Base-by-base conservation (phyloP, 306 rosid species). In the Vicia sativa region DNA sequence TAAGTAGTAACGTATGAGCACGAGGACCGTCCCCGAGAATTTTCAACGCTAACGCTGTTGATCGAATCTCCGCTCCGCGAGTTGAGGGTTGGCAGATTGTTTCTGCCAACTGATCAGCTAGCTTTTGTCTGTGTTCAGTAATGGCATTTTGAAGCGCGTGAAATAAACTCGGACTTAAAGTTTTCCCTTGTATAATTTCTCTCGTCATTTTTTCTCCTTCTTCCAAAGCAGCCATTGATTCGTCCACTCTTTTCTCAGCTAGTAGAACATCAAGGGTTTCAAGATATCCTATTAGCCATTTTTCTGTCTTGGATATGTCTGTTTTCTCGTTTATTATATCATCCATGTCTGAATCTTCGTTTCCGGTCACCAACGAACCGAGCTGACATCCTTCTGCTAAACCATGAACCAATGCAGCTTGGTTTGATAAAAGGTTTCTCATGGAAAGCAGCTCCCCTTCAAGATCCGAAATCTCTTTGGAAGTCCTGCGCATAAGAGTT, bases 1-100 rank as follows among this genome's bases (percentile, higher is more conserved):
- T 69, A 2, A 93, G 89, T 16, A 93, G 76, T 79, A 90, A 67
- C 7, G 81, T 76, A 64, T 90, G 97, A 1, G 97, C 89, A 7
- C 88, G 96, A 23, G 96, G 77, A 31, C 98, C 98, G 10, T 93
- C 97, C 11, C 98, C 97, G 0, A 93, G 95, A 25, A 62, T 80
- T 72, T 88, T 86, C 69, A 93, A 74, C 37, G 93, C 85, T 39
- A 71, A 21, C 3, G 82, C 89, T 0, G 90, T 78, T 39, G 87
- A 71, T 21, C 95, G 90, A 65, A 87, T 85, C 84, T 86, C 98
- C 14, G 71, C 65, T 0, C 83, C 78, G 0, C 82, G 77, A 25
- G 89, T 83, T 13, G 91, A 90, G 71, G 91, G 81, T 34, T 85
- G 97, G 46, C 81, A 59, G 46, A 84, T 80, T 21, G 87, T 81